phyloP scores from a whole-genome alignment of 768 basidiomycete species.

The Lactarius deliciosus region DNA sequence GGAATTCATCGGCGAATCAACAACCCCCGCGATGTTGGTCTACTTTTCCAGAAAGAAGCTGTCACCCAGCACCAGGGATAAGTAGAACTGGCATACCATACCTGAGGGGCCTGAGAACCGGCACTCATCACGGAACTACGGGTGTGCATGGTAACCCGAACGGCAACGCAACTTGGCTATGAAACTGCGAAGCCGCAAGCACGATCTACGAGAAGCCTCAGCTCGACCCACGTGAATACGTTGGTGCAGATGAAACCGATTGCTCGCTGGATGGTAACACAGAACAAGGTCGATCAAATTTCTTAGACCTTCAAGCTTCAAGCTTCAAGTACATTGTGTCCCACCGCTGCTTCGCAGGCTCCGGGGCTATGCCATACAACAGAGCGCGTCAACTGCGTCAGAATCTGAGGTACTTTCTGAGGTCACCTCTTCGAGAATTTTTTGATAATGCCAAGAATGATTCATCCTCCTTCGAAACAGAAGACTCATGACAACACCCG shows the following conservation, averaged over 20 bases:
- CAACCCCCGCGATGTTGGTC: background rate
- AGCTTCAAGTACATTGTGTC: background rate
- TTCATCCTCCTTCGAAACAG: background rate
- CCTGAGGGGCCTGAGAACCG: background rate
- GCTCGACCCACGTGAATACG: background rate
- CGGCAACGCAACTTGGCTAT: background rate
- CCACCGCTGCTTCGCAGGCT: background rate
- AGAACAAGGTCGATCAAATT: background rate
- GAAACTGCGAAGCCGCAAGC: background rate
- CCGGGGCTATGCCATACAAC: background rate
- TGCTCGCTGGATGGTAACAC: background rate
- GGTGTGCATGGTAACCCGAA: conserved; percentile 4
- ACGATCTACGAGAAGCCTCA: background rate
- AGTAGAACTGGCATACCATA: background rate
- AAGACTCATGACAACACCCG: background rate
- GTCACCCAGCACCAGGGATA: background rate
- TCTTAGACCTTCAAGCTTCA: too few relatives aligned
- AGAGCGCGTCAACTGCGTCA: background rate
- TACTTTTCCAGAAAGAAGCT: background rate
- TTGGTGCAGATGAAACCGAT: background rate
- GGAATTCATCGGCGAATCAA: background rate
- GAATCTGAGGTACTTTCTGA: background rate
- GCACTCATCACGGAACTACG: conserved; percentile 3
- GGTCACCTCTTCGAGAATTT: background rate
- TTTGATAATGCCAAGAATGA: background rate